Evolutionary conservation across 148 eudicot species (phyloP).

Genomic region (Cornus controversa): DNA sequence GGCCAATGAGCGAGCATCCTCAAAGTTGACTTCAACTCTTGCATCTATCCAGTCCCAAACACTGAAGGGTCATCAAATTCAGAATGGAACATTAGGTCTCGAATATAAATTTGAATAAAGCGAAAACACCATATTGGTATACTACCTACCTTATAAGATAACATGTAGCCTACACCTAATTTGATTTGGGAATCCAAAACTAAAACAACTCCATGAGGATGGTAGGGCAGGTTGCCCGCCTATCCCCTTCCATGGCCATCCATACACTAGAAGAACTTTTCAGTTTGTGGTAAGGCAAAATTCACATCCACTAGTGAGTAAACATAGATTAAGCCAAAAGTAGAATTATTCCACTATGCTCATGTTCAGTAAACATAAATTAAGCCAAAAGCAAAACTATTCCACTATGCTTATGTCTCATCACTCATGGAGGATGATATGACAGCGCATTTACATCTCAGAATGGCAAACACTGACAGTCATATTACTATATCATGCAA

Average conservation of each 20-base stretch:
- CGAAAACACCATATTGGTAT: neutral
- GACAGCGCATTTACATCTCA: neutral
- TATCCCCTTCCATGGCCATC: neutral
- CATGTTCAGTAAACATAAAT: neutral
- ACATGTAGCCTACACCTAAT: constrained; percentile 7
- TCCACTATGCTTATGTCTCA: neutral
- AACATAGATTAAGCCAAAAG: neutral
- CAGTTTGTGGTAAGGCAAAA: neutral
- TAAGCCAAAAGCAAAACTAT: neutral
- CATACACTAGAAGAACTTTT: neutral
- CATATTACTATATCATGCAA: neutral
- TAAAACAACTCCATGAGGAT: neutral
- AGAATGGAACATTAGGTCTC: constrained; percentile 14
- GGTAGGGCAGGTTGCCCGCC: neutral
- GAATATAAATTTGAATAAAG: neutral
- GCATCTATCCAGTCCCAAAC: constrained; percentile 87
- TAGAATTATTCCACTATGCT: neutral
- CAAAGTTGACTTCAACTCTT: constrained; percentile 54
- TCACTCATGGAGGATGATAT: neutral
- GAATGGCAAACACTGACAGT: neutral
- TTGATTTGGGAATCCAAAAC: neutral
- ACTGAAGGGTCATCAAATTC: constrained; percentile 32
- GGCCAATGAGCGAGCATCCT: constrained; percentile 73
- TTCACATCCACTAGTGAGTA: neutral
- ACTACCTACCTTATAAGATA: neutral